phyloP scores from a whole-genome alignment of 768 basidiomycete species.

The Leccinum fibrillosum region DNA sequence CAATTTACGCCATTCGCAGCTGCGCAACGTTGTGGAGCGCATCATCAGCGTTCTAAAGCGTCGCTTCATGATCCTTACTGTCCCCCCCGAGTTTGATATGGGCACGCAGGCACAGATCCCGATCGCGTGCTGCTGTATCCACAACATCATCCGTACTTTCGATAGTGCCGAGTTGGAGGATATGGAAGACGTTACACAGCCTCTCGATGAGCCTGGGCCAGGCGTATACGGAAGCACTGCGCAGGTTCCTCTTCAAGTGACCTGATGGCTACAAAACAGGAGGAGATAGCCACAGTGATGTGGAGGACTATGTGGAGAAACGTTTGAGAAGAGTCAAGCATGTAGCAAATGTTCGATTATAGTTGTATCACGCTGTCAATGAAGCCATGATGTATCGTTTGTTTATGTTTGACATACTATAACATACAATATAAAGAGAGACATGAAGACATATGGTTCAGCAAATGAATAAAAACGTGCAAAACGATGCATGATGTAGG shows the following conservation, averaged over 20 bases:
- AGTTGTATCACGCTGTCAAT: neutral
- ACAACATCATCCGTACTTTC: neutral
- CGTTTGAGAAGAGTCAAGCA: neutral
- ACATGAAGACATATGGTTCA: no score
- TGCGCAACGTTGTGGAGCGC: neutral
- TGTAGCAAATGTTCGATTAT: neutral
- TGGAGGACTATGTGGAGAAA: neutral
- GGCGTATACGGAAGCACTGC: neutral
- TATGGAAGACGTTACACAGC: neutral
- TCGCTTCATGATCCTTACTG: neutral
- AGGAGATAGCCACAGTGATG: neutral
- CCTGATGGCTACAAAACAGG: neutral
- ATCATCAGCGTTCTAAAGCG: neutral
- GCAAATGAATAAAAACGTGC: no score
- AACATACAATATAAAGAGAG: no score
- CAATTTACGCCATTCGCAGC: neutral
- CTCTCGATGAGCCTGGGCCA: neutral
- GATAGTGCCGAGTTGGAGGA: neutral
- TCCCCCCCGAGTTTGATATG: neutral
- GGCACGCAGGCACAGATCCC: neutral
- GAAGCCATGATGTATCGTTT: neutral
- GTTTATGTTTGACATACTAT: no score
- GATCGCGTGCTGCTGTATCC: neutral
- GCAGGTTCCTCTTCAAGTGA: neutral
- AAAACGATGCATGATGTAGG: no score